Base-by-base conservation (phyloP, 805 yeast species). In the Dipodascus albidus region DNA sequence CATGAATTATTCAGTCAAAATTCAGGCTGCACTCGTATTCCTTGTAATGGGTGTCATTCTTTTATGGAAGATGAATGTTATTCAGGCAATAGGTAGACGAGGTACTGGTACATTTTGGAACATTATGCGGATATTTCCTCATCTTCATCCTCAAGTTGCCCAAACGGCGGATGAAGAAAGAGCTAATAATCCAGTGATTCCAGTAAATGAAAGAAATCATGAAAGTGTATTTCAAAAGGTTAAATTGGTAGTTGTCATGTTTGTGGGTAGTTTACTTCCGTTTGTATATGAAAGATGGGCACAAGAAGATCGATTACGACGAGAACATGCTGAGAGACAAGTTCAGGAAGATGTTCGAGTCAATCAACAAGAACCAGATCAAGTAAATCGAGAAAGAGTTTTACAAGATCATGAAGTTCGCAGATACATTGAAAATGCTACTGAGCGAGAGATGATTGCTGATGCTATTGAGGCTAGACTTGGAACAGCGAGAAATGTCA, bases 201-300 rank as follows among this genome's bases (percentile, higher is more conserved):
- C 17, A 6, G 20, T 14, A 6, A 11, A 38, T 38, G 44, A 38
- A 19, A 38, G n/a, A 11, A 11, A 38, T n/a, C 17, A 14, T 4
- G 44, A 38, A 6, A 17, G 44, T 6, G 17, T 38, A 6, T 38
- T 38, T n/a, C 20, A 38, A 4, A 38, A 38, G 20, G 44, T 17
- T 14, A 14, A 17, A 38, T 4, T 19, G 6, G 17, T 38, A 4
- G 44, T 17, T n/a, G n/a, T 38, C 15, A 38, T 38, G 15, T 38
- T 38, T 38, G 20, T 38, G 9, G 44, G 44, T 11, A 38, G 44
- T 38, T 14, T 38, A 38, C 20, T 38, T 6, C 44, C 44, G 17
- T 38, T 38, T 38, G 44, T 38, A 19, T 38, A 38, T 17, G 44
- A 38, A 38, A 38, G 44, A 38, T 38, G 44, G 44, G 44, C 20